Percentiles rank a stretch among this genome's conserved stretches.
These are phyloP conservation scores for Aspergillus ochraceus DNA, from an alignment of 2,329 filamentous ascomycete genomes.

Conservation along the genomic window DNA sequence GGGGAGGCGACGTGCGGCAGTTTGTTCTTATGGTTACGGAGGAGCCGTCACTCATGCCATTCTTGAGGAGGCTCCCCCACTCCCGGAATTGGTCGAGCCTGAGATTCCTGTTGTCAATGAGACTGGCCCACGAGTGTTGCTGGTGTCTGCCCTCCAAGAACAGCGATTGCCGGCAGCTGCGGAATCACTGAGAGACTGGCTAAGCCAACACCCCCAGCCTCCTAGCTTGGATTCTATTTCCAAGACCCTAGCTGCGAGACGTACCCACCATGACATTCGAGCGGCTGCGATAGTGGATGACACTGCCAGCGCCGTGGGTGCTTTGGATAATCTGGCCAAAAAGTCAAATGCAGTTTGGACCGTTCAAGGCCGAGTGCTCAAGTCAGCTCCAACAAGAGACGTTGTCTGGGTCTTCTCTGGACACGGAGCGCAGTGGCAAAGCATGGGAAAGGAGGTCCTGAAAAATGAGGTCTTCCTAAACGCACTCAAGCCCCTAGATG, in stretches of 20 bases:
- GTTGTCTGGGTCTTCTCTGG: constrained; percentile 42
- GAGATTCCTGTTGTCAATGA: not conserved
- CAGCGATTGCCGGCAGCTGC: not conserved
- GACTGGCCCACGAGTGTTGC: constrained; percentile 11
- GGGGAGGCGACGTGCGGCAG: constrained; percentile 24
- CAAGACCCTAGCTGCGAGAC: not conserved
- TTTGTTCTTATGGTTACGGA: constrained; percentile 37
- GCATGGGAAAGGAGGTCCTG: constrained; percentile 42
- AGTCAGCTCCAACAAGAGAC: constrained; percentile 18
- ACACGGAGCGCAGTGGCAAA: constrained; percentile 44
- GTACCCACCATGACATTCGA: not conserved
- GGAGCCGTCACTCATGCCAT: constrained; percentile 37
- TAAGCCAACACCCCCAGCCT: not conserved
- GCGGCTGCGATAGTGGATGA: constrained; percentile 13
- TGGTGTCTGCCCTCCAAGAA: not conserved
- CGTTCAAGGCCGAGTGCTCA: constrained; percentile 11
- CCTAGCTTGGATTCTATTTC: not conserved
- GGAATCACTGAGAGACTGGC: not conserved
- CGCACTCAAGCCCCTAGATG: constrained; percentile 28
- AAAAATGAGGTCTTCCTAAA: constrained; percentile 14
- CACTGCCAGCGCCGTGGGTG: constrained; percentile 22
- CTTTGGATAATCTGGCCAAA: constrained; percentile 17
- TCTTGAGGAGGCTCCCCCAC: constrained; percentile 22
- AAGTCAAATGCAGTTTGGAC: constrained; percentile 9
- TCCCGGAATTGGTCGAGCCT: not conserved